phyloP scores from a whole-genome alignment of 1,284 basidiomycete genomes.

The Omphalotus olearius region DNA sequence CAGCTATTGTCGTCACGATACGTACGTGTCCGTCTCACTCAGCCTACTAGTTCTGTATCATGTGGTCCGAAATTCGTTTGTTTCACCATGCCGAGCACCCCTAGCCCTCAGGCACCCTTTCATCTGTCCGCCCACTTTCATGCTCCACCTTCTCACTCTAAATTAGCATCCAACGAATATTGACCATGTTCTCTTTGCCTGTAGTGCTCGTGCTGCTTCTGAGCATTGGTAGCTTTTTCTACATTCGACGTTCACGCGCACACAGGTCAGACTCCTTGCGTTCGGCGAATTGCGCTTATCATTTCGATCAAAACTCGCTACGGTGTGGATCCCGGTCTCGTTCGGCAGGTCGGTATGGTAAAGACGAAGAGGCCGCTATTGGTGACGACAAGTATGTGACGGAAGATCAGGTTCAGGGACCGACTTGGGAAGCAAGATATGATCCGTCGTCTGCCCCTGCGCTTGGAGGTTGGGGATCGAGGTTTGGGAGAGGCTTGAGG shows the following conservation, averaged over 20 bases:
- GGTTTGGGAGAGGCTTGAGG: slow-evolving; percentile 1
- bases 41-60: background rate
- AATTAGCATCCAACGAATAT: too few relatives aligned
- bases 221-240: slow-evolving; percentile 1
- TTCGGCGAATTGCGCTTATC: background rate
- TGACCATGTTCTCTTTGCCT: background rate
- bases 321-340: background rate
- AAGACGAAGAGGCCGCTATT: slow-evolving; percentile 1
- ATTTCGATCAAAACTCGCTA: background rate
- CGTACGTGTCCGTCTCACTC: background rate
- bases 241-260: slow-evolving; percentile 2
- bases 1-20: slow-evolving; percentile 6
- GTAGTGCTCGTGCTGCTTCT: slow-evolving; percentile 7
- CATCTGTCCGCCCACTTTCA: too few relatives aligned
- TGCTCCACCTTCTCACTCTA: too few relatives aligned
- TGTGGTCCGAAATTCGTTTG: too few relatives aligned
- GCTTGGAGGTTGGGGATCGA: slow-evolving; percentile 6
- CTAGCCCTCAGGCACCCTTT: too few relatives aligned
- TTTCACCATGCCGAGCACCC: background rate
- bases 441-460: slow-evolving; percentile 7
- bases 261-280: background rate
- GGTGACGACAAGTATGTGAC: slow-evolving; percentile 9
- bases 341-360: slow-evolving; percentile 1
- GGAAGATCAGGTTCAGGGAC: slow-evolving; percentile 4
- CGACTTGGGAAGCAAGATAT: slow-evolving; percentile 7